phyloP scores from a whole-genome alignment of 768 basidiomycete genomes.

The Gymnopilus dilepis region DNA sequence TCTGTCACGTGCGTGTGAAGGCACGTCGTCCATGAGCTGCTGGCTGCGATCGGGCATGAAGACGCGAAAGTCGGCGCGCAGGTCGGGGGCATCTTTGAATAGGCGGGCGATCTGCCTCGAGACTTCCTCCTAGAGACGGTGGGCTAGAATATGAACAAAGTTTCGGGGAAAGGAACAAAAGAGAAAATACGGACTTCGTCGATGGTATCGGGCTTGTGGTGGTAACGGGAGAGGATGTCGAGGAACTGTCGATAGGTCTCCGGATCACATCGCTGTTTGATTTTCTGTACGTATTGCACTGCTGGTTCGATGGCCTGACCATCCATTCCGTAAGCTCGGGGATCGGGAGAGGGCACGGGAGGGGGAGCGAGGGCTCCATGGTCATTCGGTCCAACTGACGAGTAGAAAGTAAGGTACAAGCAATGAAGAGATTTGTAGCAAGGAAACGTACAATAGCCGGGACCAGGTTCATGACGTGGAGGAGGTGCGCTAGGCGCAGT shows the following conservation, averaged over 20 bases:
- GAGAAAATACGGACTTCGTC: conserved; percentile 52
- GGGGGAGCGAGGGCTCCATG: conserved; percentile 15
- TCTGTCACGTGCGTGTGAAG: conserved; percentile 38
- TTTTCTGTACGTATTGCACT: conserved; percentile 95
- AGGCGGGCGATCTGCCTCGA: conserved; percentile 68
- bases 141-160: conserved; percentile 5
- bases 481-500: conserved; percentile 26
- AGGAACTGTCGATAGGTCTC: conserved; percentile 85
- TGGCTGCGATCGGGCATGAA: conserved; percentile 73
- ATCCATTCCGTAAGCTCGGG: conserved; percentile 39
- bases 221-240: conserved; percentile 72
- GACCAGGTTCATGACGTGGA: conserved; percentile 16
- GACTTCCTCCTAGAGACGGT: conserved; percentile 61
- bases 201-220: conserved; percentile 61
- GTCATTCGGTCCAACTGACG: conserved; percentile 1
- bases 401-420: background rate
- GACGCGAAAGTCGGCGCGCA: conserved; percentile 73
- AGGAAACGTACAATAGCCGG: conserved; percentile 19
- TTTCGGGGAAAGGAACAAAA: background rate
- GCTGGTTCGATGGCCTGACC: conserved; percentile 72
- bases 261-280: conserved; percentile 91
- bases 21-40: conserved; percentile 51
- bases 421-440: background rate
- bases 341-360: conserved; percentile 38
- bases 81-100: conserved; percentile 78